Conservation (phyloP, 257 asterid genomes). For the Solanum paucissectum region DNA sequence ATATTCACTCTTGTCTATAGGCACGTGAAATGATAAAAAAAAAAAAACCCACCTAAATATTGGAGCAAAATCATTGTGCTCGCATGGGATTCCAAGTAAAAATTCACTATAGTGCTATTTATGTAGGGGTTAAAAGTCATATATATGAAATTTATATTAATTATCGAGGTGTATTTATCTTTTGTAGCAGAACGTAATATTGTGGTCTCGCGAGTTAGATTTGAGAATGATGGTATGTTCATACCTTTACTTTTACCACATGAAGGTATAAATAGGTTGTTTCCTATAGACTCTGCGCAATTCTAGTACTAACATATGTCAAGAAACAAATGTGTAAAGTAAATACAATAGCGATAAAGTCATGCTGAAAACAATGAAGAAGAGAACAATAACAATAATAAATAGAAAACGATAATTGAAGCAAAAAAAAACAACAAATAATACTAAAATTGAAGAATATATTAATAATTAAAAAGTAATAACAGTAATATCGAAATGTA, state of each 20-base stretch:
- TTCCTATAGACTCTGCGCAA: too few species aligned
- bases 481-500: background rate
- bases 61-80: constrained; percentile 8
- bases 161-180: background rate
- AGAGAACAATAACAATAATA: background rate
- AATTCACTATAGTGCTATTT: background rate
- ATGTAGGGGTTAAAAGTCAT: background rate
- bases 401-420: background rate
- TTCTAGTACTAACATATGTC: background rate
- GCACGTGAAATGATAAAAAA: background rate
- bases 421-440: background rate
- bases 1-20: background rate
- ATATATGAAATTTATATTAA: background rate
- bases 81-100: constrained; percentile 10
- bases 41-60: background rate
- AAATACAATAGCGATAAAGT: background rate
- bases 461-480: background rate
- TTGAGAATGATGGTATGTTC: background rate
- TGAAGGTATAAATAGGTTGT: background rate
- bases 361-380: background rate
- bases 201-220: background rate
- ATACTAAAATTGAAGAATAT: background rate
- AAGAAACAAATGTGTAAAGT: background rate
- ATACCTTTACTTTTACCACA: background rate
- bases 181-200: background rate